These are phyloP conservation scores for Echria macrotheca DNA, from an alignment of 495 filamentous ascomycete species.

Conservation along the genomic window DNA sequence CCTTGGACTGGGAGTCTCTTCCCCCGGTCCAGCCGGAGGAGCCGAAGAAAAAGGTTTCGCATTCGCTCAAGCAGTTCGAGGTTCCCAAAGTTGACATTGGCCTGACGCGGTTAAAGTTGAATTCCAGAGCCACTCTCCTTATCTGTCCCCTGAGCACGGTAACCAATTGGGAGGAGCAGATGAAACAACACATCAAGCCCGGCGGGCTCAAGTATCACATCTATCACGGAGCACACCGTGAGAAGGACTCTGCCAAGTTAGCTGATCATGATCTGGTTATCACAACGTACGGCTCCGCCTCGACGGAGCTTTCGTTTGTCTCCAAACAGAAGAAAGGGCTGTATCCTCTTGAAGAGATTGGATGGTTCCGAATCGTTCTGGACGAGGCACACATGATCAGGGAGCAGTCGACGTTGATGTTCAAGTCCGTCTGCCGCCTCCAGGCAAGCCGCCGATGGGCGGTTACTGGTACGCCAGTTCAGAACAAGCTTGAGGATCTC, in stretches of 20 bases:
- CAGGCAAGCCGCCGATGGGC: slow-evolving; percentile 85
- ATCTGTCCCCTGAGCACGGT: slow-evolving; percentile 87
- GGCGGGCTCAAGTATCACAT: slow-evolving; percentile 60
- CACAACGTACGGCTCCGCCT: slow-evolving; percentile 85
- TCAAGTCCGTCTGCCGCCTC: slow-evolving; percentile 77
- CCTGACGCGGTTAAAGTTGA: slow-evolving; percentile 50
- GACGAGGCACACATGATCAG: slow-evolving; percentile 96
- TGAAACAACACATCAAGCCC: slow-evolving; percentile 68
- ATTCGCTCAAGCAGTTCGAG: slow-evolving; percentile 28
- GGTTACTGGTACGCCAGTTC: slow-evolving; percentile 86
- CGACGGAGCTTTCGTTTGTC: slow-evolving; percentile 64
- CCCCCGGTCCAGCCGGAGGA: slow-evolving; percentile 35
- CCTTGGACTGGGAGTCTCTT: slow-evolving; percentile 51
- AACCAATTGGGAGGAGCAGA: slow-evolving; percentile 87
- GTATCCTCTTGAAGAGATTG: slow-evolving; percentile 68
- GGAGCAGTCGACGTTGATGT: slow-evolving; percentile 71
- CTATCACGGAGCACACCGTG: slow-evolving; percentile 77
- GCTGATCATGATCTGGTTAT: slow-evolving; percentile 76
- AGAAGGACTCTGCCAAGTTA: slow-evolving; percentile 60
- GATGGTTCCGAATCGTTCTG: slow-evolving; percentile 92
- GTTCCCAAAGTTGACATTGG: slow-evolving; percentile 30
- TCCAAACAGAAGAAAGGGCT: slow-evolving; percentile 51
- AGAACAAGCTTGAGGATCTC: slow-evolving; percentile 89
- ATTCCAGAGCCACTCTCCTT: slow-evolving; percentile 76
- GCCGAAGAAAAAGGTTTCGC: slow-evolving; percentile 34